These are phyloP conservation scores for Paecilomyces niveus DNA, from an alignment of 2,329 filamentous ascomycete genomes.

Conservation along the genomic window DNA sequence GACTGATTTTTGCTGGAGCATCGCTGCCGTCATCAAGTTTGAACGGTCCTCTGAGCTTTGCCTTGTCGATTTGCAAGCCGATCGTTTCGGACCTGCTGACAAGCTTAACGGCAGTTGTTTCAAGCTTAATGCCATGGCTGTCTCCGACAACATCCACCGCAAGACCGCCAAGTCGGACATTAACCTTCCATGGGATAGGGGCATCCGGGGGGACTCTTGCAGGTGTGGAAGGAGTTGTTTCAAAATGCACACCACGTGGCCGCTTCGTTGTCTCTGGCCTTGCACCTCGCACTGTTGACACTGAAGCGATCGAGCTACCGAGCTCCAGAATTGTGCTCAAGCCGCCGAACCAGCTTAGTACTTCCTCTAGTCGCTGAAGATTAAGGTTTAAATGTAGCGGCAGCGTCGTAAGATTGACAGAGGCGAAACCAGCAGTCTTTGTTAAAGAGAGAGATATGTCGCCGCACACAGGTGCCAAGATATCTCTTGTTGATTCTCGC, in stretches of 20 bases:
- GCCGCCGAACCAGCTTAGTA: constrained; percentile 81
- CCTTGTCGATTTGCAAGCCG: constrained; percentile 65
- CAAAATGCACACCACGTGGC: constrained; percentile 52
- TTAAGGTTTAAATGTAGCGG: constrained; percentile 72
- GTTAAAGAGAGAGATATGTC: constrained; percentile 33
- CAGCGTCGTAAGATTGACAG: constrained; percentile 63
- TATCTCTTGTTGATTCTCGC: constrained; percentile 38
- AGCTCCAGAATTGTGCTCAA: constrained; percentile 86
- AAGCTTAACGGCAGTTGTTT: constrained; percentile 75
- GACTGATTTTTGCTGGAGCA: constrained; percentile 54
- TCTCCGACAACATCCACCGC: constrained; percentile 70
- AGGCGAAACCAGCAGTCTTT: constrained; percentile 22
- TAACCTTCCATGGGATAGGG: constrained; percentile 52
- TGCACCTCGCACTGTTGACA: constrained; percentile 45
- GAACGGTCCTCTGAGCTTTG: constrained; percentile 68
- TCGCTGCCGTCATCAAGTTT: constrained; percentile 40
- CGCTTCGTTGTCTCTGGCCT: constrained; percentile 23
- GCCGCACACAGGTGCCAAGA: constrained; percentile 25
- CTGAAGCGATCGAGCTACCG: constrained; percentile 74
- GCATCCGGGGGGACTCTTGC: constrained; percentile 9
- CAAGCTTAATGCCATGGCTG: constrained; percentile 65
- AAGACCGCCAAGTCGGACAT: constrained; percentile 69
- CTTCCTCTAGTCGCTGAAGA: constrained; percentile 74
- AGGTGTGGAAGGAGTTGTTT: constrained; percentile 33
- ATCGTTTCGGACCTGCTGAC: constrained; percentile 67